These are phyloP conservation scores for Termitomyces sp. DNA, from an alignment of 768 basidiomycete genomes.

Conservation along the genomic window DNA sequence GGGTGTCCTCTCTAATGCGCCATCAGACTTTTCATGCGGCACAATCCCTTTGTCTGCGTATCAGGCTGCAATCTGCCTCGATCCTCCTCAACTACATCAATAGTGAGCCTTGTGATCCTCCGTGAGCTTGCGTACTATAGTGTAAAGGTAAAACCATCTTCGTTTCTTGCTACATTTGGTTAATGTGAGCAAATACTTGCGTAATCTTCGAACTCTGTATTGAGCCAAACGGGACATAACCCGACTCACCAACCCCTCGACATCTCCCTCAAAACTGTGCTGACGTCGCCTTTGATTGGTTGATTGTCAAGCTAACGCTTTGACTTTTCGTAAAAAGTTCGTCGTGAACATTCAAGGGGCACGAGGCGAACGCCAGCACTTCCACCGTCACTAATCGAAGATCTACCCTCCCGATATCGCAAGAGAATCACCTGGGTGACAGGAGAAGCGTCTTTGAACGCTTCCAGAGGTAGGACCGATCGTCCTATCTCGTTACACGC, in stretches of 20 bases:
- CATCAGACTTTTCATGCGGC: neutral
- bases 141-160: slow-evolving; percentile 10
- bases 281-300: slow-evolving; percentile 3
- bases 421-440: neutral
- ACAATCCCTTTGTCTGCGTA: neutral
- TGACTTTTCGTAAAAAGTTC: slow-evolving; percentile 4
- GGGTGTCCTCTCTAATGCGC: neutral
- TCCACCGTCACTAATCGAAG: too few relatives aligned
- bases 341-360: neutral
- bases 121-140: slow-evolving; percentile 8
- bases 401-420: neutral
- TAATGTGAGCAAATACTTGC: neutral
- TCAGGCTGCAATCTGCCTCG: neutral
- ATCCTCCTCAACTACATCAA: slow-evolving; percentile 1
- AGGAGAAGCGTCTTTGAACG: neutral
- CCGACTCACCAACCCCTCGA: neutral
- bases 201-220: neutral
- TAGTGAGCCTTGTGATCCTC: neutral
- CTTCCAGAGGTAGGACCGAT: slow-evolving; percentile 4
- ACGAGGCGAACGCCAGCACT: neutral
- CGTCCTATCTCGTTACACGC: neutral
- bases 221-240: neutral
- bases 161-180: slow-evolving; percentile 1
- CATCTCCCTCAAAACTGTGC: slow-evolving; percentile 1
- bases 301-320: slow-evolving; percentile 6